These are phyloP conservation scores for Leptographium flavum DNA, from an alignment of 2,329 filamentous ascomycete species.

Conservation along the genomic window DNA sequence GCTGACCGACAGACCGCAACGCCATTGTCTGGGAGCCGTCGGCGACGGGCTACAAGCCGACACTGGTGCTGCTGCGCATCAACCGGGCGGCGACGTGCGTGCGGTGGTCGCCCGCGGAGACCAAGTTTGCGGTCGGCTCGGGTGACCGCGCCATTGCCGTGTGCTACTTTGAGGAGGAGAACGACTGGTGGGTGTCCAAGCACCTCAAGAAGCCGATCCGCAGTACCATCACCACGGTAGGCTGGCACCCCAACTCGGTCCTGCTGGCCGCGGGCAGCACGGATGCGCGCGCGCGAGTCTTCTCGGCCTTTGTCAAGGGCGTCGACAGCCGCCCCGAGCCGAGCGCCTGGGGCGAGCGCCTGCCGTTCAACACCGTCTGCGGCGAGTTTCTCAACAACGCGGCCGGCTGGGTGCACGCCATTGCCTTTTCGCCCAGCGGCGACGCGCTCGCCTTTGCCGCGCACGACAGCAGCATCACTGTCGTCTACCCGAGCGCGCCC, in stretches of 20 bases:
- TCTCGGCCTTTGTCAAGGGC: constrained; percentile 93
- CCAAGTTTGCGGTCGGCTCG: constrained; percentile 94
- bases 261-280: constrained; percentile 91
- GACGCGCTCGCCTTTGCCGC: constrained; percentile 87
- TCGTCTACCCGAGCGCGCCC: constrained; percentile 84
- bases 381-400: constrained; percentile 94
- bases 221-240: constrained; percentile 86
- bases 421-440: constrained; percentile 84
- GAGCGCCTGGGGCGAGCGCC: constrained; percentile 81
- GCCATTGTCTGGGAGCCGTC: constrained; percentile 96
- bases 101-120: constrained; percentile 91
- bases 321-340: constrained; percentile 76
- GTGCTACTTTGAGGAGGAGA: constrained; percentile 98
- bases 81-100: constrained; percentile 94
- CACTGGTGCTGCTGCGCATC: constrained; percentile 89
- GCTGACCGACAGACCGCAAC: constrained; percentile 63
- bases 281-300: constrained; percentile 87
- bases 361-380: constrained; percentile 97
- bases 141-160: constrained; percentile 90
- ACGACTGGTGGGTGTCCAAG: constrained; percentile 99
- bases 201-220: constrained; percentile 98
- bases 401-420: constrained; percentile 90
- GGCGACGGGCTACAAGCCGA: constrained; percentile 88
- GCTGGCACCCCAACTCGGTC: constrained; percentile 96
- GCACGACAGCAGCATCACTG: constrained; percentile 91